Evolutionary conservation across 2,329 filamentous ascomycete species (phyloP).

Genomic region (Fusarium sulawesiense): DNA sequence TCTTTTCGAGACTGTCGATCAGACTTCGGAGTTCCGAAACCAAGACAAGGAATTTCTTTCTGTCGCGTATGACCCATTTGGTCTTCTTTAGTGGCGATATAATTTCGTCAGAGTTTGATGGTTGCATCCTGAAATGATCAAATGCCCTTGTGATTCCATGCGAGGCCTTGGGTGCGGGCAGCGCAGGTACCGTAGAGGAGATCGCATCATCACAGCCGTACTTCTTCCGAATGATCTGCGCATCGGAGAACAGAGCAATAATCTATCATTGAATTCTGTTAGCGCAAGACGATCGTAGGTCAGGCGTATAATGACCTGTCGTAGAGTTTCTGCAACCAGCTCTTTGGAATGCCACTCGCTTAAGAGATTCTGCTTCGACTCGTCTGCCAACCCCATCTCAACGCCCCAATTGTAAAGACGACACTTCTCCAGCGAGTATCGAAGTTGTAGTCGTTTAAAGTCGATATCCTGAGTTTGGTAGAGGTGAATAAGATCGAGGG

Average conservation of each 20-base stretch:
- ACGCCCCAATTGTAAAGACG: not conserved
- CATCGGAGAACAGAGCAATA: not conserved
- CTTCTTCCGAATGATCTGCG: not conserved
- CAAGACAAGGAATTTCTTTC: not conserved
- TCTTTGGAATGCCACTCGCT: not conserved
- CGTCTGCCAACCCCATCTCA: accelerated
- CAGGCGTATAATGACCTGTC: not conserved
- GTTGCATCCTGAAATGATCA: not conserved
- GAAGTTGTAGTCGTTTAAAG: accelerated
- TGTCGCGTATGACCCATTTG: not conserved
- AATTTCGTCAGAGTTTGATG: not conserved
- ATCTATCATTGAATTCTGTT: too few species aligned
- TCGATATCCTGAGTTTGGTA: not conserved
- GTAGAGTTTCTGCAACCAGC: not conserved
- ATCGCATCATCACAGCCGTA: not conserved
- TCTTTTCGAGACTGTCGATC: not conserved
- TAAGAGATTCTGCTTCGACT: accelerated
- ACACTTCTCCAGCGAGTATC: not conserved
- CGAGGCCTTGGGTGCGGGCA: accelerated
- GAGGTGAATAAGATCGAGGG: accelerated
- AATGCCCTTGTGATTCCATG: not conserved
- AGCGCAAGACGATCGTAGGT: too few species aligned
- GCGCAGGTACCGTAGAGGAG: too few species aligned
- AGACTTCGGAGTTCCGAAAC: accelerated
- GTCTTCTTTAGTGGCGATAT: not conserved